phyloP scores from a whole-genome alignment of 2,329 filamentous ascomycete species.

The Talaromyces sp. region DNA sequence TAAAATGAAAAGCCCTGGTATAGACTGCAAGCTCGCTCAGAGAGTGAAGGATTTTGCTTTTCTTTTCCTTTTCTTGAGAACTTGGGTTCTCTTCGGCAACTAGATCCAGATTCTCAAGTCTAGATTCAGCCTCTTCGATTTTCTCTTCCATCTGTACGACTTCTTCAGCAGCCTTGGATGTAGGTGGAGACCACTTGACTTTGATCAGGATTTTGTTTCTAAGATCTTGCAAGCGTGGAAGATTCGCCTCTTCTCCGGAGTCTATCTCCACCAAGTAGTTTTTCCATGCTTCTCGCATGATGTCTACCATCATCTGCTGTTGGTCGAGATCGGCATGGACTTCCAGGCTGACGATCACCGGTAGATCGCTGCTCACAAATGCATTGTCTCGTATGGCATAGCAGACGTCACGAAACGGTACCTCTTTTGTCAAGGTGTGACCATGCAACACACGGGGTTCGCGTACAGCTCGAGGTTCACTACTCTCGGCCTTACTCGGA shows the following conservation, averaged over 20 bases:
- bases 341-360: constrained; percentile 87
- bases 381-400: constrained; percentile 71
- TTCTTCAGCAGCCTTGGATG: constrained; percentile 21
- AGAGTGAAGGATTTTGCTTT: constrained; percentile 62
- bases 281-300: constrained; percentile 86
- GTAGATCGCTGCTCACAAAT: constrained; percentile 69
- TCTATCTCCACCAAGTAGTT: constrained; percentile 64
- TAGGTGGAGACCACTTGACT: constrained; percentile 61
- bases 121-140: not conserved
- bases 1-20: constrained; percentile 79
- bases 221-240: constrained; percentile 68
- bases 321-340: constrained; percentile 79
- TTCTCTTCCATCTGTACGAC: not conserved
- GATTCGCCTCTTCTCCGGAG: constrained; percentile 24
- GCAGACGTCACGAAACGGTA: constrained; percentile 83
- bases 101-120: not conserved
- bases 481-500: not conserved
- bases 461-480: constrained; percentile 23
- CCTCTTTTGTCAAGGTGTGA: constrained; percentile 79
- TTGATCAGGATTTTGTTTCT: constrained; percentile 78
- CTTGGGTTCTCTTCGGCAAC: constrained; percentile 1
- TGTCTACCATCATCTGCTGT: constrained; percentile 86
- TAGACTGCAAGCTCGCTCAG: constrained; percentile 77
- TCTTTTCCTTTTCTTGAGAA: constrained; percentile 29
- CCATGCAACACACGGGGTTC: constrained; percentile 84